These are phyloP conservation scores for Candida albicans DNA, from an alignment of 1,139 yeast species.

Conservation along the genomic window DNA sequence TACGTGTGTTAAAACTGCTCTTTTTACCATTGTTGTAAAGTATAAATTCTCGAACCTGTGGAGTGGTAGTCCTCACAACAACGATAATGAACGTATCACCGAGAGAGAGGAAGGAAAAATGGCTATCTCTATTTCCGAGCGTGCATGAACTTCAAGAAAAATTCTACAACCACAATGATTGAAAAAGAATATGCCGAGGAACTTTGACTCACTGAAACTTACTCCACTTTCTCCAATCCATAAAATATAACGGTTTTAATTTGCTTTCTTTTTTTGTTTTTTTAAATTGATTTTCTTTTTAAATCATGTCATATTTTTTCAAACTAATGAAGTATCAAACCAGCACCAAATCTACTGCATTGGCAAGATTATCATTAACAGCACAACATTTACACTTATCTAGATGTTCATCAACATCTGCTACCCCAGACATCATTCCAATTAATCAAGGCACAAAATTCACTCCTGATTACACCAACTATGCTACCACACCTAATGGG, in stretches of 20 bases:
- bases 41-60: too few relatives aligned
- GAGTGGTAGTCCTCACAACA: too few relatives aligned
- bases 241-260: not conserved
- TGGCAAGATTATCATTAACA: constrained; percentile 21
- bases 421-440: constrained; percentile 13
- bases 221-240: not conserved
- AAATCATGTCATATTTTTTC: constrained; percentile 1
- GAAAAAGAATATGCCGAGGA: too few relatives aligned
- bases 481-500: constrained; percentile 54
- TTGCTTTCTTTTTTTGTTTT: not conserved
- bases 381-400: constrained; percentile 21
- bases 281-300: not conserved
- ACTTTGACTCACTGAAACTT: not conserved
- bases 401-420: constrained; percentile 10
- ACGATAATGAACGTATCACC: too few relatives aligned
- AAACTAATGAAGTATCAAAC: constrained; percentile 2
- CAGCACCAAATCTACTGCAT: constrained; percentile 14
- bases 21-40: too few relatives aligned
- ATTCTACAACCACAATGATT: too few relatives aligned
- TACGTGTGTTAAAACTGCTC: too few relatives aligned
- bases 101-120: too few relatives aligned
- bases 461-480: constrained; percentile 33
- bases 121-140: too few relatives aligned
- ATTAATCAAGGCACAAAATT: constrained; percentile 36
- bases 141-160: too few relatives aligned